These are phyloP conservation scores for Magnolia changhungtana DNA, from an alignment of 164 flowering plant genomes.

Conservation along the genomic window DNA sequence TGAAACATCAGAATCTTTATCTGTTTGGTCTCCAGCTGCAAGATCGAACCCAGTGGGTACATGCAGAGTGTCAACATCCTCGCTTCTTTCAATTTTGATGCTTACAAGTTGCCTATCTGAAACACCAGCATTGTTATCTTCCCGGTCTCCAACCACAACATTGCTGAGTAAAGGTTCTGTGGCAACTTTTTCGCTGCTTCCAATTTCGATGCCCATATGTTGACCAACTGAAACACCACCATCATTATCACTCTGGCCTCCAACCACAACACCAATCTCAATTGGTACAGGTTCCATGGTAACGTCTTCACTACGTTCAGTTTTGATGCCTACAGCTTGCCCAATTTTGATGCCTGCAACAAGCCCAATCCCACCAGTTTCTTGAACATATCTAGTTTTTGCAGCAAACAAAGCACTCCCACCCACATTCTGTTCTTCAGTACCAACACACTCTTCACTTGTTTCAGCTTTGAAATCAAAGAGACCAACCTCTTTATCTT, in stretches of 20 bases:
- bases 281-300: not conserved
- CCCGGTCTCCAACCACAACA: no score
- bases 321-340: not conserved
- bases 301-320: not conserved
- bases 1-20: not conserved
- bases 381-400: not conserved
- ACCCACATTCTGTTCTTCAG: not conserved
- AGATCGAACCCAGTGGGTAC: not conserved
- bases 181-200: not conserved
- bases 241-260: not conserved
- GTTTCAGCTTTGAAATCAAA: conserved; percentile 3
- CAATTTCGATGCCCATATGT: not conserved
- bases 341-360: not conserved
- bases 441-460: not conserved
- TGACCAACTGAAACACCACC: not conserved
- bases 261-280: not conserved
- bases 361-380: not conserved
- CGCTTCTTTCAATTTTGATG: not conserved
- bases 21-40: not conserved
- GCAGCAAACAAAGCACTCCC: not conserved
- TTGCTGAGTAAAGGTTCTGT: no score
- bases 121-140: not conserved
- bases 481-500: not conserved
- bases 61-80: not conserved
- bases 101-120: not conserved